Conservation (phyloP, 2,329 filamentous ascomycete genomes). For the Colletotrichum lindemuthianum region DNA sequence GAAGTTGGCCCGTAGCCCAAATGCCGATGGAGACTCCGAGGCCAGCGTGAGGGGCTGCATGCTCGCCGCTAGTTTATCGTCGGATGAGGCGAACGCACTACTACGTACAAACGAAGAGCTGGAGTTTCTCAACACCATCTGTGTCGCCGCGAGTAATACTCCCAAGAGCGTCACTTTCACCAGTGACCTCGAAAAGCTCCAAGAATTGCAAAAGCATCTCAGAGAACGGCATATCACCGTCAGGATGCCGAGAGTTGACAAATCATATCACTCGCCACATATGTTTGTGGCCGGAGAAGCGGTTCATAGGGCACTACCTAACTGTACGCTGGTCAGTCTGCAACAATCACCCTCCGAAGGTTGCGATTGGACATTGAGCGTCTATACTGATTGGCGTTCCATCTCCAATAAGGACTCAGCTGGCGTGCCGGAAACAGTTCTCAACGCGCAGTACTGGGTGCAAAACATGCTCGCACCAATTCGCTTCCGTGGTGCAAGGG, state of each 20-base stretch:
- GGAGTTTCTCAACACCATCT: slow-evolving; percentile 43
- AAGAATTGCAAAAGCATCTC: slow-evolving; percentile 47
- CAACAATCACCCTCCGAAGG: too few relatives aligned
- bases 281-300: slow-evolving; percentile 23
- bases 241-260: slow-evolving; percentile 10
- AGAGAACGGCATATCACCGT: slow-evolving; percentile 21
- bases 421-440: not conserved
- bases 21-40: too few relatives aligned
- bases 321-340: too few relatives aligned
- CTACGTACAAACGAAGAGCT: slow-evolving; percentile 10
- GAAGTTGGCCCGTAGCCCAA: too few relatives aligned
- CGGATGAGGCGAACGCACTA: slow-evolving; percentile 16
- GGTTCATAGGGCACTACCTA: too few relatives aligned
- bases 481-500: slow-evolving; percentile 38
- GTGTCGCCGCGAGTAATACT: slow-evolving; percentile 65
- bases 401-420: not conserved
- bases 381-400: slow-evolving; percentile 19
- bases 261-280: slow-evolving; percentile 27
- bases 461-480: slow-evolving; percentile 44
- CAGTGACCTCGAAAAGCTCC: slow-evolving; percentile 49
- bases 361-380: slow-evolving; percentile 16
- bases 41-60: slow-evolving; percentile 14
- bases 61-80: slow-evolving; percentile 13
- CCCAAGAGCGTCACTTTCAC: slow-evolving; percentile 62
- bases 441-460: slow-evolving; percentile 41